Base-by-base conservation (phyloP, 805 yeast species). In the Nakazawaea anatomiae region DNA sequence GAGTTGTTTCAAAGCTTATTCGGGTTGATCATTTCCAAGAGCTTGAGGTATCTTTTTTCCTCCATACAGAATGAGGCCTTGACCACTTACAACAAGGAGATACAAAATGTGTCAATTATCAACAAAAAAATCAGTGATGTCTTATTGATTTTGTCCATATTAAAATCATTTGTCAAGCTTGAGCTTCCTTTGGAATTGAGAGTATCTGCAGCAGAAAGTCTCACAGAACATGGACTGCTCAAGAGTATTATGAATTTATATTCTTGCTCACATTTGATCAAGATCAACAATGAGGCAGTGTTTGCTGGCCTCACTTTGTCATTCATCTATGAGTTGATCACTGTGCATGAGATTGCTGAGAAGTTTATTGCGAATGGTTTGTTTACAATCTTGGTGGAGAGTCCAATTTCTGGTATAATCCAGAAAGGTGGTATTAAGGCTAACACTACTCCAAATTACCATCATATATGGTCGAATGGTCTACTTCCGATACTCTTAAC, bases 391-490 rank as follows among this genome's bases (percentile, higher is more conserved):
- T 67, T 91, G 40, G 75, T 83, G 4, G 96, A 89, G 58, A 83
- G 94, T 50, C 83, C 90, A 5, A 73, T 88, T 1, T 85, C 96
- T 0, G 66, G 73, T 29, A 73, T 74, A 1, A 79, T 91, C 40
- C 89, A 85, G 60, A 70, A 74, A 4, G 96, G 96, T 0, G 76
- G 76, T 6, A 66, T 88, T 2, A 69, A 73, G 11, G 76, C 87
- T 2, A 73, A 72, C 39, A 60, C 67, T 0, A 64, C 79, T 4
- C 76, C 87, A 0, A 57, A 57, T 43, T 66, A 87, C 52, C 92
- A 90, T 63, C 75, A 78, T 48, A 70, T 87, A n/a, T 91, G 97
- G 97, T 77, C 82, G n/a, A 82, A 84, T 59, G 96, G 96, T 1
- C 67, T 91, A 14, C 70, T 91, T 32, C 83, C 94, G 0, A 78